These are phyloP conservation scores for Penicillium canariense DNA, from an alignment of 495 filamentous ascomycete species.

Conservation along the genomic window DNA sequence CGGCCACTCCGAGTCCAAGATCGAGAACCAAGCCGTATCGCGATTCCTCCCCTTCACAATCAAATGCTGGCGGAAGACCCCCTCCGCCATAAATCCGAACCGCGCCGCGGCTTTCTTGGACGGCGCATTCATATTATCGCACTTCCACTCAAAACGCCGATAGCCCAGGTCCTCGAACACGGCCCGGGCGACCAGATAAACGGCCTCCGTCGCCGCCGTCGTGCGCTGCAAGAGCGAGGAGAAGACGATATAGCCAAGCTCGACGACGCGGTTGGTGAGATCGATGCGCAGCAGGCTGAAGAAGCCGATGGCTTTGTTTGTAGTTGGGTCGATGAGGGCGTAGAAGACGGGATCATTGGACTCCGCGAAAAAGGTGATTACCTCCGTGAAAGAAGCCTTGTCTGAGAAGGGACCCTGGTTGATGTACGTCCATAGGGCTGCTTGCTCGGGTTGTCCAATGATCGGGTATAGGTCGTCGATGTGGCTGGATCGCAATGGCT, in stretches of 20 bases:
- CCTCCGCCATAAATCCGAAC: slow-evolving; percentile 54
- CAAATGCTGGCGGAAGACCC: slow-evolving; percentile 55
- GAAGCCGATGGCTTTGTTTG: background rate
- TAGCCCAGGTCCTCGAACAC: slow-evolving; percentile 52
- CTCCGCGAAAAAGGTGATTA: background rate
- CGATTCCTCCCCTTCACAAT: slow-evolving; percentile 53
- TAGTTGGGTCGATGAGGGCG: slow-evolving; percentile 7
- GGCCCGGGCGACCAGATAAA: slow-evolving; percentile 19
- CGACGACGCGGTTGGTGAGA: slow-evolving; percentile 2
- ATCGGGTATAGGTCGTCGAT: slow-evolving; percentile 10
- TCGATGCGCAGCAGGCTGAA: slow-evolving; percentile 9
- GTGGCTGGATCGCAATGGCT: slow-evolving; percentile 8
- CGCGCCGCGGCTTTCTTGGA: slow-evolving; percentile 49
- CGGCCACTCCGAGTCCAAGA: slow-evolving; percentile 53
- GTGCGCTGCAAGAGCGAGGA: slow-evolving; percentile 2
- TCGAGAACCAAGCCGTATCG: slow-evolving; percentile 56
- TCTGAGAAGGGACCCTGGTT: slow-evolving; percentile 9
- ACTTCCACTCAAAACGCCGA: slow-evolving; percentile 59
- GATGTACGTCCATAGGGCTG: slow-evolving; percentile 13
- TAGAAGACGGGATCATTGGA: slow-evolving; percentile 11
- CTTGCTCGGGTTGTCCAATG: slow-evolving; percentile 6
- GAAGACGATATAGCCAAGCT: slow-evolving; percentile 1
- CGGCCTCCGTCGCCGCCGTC: background rate
- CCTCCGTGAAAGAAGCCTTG: slow-evolving; percentile 10
- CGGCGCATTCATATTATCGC: slow-evolving; percentile 47